Evolutionary conservation across 768 basidiomycete genomes (phyloP).

Genomic region (Tylopilus sp.): DNA sequence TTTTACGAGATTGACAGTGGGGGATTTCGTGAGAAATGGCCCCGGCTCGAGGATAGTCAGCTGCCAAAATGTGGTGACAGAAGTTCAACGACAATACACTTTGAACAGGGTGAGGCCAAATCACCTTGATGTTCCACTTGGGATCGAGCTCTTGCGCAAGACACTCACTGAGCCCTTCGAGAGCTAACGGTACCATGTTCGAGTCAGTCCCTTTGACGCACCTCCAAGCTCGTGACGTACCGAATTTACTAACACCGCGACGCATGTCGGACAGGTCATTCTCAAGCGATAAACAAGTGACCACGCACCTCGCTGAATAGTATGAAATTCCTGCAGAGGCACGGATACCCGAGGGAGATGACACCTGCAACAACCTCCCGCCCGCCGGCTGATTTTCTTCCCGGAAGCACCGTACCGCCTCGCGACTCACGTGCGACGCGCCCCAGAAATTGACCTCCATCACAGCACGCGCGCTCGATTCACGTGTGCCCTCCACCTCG

Average conservation of each 20-base stretch:
- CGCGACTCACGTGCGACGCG: slow-evolving; percentile 35
- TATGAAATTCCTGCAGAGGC: slow-evolving; percentile 4
- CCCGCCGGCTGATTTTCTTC: slow-evolving; percentile 28
- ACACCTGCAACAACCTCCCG: slow-evolving; percentile 39
- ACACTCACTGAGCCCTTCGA: slow-evolving; percentile 16
- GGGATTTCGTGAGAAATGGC: too few species aligned
- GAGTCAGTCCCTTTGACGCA: neutral
- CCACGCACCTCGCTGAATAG: slow-evolving; percentile 23
- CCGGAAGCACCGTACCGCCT: slow-evolving; percentile 26
- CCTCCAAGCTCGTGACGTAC: neutral
- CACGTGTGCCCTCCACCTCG: slow-evolving; percentile 30
- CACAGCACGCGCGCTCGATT: slow-evolving; percentile 32
- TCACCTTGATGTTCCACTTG: neutral
- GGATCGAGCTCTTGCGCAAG: neutral
- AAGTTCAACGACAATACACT: too few species aligned
- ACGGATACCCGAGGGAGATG: slow-evolving; percentile 20
- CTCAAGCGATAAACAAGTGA: neutral
- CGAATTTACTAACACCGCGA: slow-evolving; percentile 16
- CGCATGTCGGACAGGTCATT: slow-evolving; percentile 1
- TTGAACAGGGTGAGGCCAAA: too few species aligned
- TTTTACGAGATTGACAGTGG: too few species aligned
- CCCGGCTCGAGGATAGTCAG: too few species aligned
- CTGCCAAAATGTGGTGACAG: too few species aligned
- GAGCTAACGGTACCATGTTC: neutral
- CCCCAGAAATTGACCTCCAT: too few species aligned